These are phyloP conservation scores for Venturiaceae sp. DNA, from an alignment of 2,329 filamentous ascomycete genomes.

Conservation along the genomic window DNA sequence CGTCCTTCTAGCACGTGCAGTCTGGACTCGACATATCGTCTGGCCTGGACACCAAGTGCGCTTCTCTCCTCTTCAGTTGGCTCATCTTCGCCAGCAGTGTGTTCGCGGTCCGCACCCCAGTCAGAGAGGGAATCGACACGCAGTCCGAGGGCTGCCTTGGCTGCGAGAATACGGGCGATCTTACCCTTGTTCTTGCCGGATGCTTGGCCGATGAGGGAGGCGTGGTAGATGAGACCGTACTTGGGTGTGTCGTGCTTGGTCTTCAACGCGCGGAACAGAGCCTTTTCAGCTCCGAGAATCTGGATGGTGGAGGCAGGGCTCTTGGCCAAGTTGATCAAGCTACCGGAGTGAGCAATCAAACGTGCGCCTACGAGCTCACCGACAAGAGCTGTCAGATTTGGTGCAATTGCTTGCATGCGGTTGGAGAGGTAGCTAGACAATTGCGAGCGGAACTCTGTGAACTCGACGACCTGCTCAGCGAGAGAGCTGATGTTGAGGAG, in stretches of 20 bases:
- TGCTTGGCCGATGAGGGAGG: slow-evolving; percentile 77
- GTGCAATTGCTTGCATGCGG: slow-evolving; percentile 94
- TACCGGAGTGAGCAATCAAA: slow-evolving; percentile 89
- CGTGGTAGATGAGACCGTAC: slow-evolving; percentile 75
- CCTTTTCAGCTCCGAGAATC: slow-evolving; percentile 97
- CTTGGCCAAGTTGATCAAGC: slow-evolving; percentile 90
- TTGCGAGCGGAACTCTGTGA: slow-evolving; percentile 82
- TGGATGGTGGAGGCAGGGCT: slow-evolving; percentile 92
- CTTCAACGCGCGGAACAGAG: slow-evolving; percentile 94
- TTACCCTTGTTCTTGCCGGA: slow-evolving; percentile 99
- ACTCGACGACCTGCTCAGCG: slow-evolving; percentile 85
- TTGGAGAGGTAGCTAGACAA: slow-evolving; percentile 82
- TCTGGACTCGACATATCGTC: slow-evolving; percentile 65
- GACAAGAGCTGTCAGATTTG: slow-evolving; percentile 87
- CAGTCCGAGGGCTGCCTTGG: slow-evolving; percentile 86
- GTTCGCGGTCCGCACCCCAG: slow-evolving; percentile 45
- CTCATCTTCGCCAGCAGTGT: slow-evolving; percentile 34
- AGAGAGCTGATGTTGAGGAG: slow-evolving; percentile 85
- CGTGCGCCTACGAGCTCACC: slow-evolving; percentile 90
- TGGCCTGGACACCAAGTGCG: slow-evolving; percentile 63
- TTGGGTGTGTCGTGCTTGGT: slow-evolving; percentile 99
- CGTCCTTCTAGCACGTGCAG: slow-evolving; percentile 81
- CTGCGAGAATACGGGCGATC: slow-evolving; percentile 91
- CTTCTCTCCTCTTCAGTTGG: slow-evolving; percentile 84
- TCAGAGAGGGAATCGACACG: slow-evolving; percentile 85